Evolutionary conservation across 164 flowering plant species (phyloP).

Genomic region (Kalanchoe fedtschenkoi): DNA sequence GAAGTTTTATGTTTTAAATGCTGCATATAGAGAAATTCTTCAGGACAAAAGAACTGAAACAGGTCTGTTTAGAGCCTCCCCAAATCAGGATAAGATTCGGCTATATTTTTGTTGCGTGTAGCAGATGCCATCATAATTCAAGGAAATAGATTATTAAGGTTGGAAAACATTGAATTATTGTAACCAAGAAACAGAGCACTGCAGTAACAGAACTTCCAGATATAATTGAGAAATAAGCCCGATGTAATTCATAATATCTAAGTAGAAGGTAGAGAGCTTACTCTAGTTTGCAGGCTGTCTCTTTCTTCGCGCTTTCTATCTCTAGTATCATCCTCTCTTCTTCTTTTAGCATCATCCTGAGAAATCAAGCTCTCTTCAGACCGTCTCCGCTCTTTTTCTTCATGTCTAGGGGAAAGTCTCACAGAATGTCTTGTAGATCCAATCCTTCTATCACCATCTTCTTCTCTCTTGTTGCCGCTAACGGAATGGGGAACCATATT

Average conservation of each 20-base stretch:
- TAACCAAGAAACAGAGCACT: no score
- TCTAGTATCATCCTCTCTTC: constrained; percentile 84
- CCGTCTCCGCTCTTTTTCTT: constrained; percentile 79
- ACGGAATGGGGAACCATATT: constrained; percentile 76
- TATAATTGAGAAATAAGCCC: no score
- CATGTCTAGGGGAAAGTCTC: constrained; percentile 89
- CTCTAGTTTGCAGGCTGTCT: constrained; percentile 56
- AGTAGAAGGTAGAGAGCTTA: constrained; percentile 14
- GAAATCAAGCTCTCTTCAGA: constrained; percentile 68
- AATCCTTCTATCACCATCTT: constrained; percentile 74
- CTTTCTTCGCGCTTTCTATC: constrained; percentile 92
- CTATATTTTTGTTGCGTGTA: no score
- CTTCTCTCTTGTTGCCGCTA: constrained; percentile 62
- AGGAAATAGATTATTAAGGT: no score
- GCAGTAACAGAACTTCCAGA: no score
- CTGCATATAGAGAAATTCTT: no score
- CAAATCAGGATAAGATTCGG: no score
- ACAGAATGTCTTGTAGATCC: constrained; percentile 61
- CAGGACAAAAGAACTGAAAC: no score
- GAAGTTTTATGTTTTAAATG: no score
- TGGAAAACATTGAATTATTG: no score
- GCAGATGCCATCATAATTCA: no score
- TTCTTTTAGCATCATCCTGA: constrained; percentile 75
- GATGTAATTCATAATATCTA: neutral
- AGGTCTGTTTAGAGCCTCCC: no score